Conservation (phyloP, 352 stramenopile species). For the Hyaloperonospora brassicae region DNA sequence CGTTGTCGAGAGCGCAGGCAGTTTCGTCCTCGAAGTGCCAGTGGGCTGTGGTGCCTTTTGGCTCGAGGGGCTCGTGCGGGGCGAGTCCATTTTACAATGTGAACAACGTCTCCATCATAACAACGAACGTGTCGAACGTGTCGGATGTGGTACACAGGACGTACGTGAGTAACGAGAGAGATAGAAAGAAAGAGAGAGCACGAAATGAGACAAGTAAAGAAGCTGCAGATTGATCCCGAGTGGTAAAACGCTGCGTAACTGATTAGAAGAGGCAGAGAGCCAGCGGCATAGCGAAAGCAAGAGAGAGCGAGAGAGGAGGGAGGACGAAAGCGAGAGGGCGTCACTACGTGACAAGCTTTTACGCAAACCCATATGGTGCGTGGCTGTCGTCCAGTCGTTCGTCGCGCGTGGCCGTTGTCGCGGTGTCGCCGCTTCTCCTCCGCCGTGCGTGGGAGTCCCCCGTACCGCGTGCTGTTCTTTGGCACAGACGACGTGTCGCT, state of each 20-base stretch:
- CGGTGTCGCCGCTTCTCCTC: slow-evolving; percentile 26
- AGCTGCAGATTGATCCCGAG: no score
- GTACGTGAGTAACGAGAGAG: no score
- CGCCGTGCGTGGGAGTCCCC: slow-evolving; percentile 19
- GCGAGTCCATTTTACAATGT: background rate
- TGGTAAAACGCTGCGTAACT: no score
- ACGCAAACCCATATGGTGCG: no score
- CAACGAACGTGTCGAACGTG: no score
- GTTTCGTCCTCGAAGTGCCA: background rate
- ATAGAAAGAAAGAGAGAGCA: no score
- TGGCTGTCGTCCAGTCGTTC: slow-evolving; percentile 2
- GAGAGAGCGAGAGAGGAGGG: no score
- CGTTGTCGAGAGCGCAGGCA: slow-evolving; percentile 1
- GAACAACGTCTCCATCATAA: no score
- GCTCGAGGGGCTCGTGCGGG: slow-evolving; percentile 2
- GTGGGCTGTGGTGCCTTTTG: background rate
- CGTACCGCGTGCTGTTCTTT: slow-evolving; percentile 76
- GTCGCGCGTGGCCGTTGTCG: background rate
- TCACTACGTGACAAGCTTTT: slow-evolving; percentile 2
- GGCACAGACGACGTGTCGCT: slow-evolving; percentile 80
- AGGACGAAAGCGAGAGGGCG: background rate
- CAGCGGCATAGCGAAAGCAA: no score
- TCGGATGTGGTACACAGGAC: no score
- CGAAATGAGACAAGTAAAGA: no score
- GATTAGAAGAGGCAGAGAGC: no score